Percentiles rank a stretch among this genome's conserved stretches.
Conservation (phyloP, 2,329 filamentous ascomycete species). For the Alternaria hordeiaustralica region DNA sequence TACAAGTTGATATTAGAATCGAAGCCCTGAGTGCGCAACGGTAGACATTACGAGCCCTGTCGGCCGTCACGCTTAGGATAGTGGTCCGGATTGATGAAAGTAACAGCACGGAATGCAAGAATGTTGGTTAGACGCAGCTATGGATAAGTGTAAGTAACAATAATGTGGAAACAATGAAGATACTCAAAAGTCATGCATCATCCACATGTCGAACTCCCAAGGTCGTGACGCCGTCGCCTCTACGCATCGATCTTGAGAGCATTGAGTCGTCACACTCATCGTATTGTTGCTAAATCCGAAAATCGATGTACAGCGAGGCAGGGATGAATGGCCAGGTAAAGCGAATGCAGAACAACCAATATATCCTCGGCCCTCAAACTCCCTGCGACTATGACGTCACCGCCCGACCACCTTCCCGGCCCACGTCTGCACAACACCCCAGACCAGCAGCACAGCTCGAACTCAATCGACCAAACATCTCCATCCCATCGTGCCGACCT, state of each 20-base stretch:
- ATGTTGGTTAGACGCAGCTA: too few relatives aligned
- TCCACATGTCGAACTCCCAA: neutral
- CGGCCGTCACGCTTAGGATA: too few relatives aligned
- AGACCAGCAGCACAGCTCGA: too few relatives aligned
- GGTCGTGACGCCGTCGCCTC: neutral
- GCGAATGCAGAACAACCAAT: neutral
- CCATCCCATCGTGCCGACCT: neutral
- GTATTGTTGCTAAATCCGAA: neutral
- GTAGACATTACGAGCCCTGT: too few relatives aligned
- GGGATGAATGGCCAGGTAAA: neutral
- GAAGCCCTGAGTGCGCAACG: too few relatives aligned
- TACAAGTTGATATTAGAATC: neutral
- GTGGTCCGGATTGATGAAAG: too few relatives aligned
- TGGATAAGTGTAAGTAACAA: too few relatives aligned
- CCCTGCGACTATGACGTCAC: neutral
- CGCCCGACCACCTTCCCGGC: too few relatives aligned
- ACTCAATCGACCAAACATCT: neutral
- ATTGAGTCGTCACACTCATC: neutral
- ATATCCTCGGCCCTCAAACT: neutral
- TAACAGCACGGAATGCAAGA: too few relatives aligned
- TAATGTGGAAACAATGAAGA: too few relatives aligned
- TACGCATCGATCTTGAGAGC: neutral
- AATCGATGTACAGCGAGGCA: neutral
- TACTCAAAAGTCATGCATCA: too few relatives aligned
- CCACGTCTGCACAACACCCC: too few relatives aligned